Evolutionary conservation across 2,329 filamentous ascomycete species (phyloP).

Genomic region (Torrubiellomyces zombiae): DNA sequence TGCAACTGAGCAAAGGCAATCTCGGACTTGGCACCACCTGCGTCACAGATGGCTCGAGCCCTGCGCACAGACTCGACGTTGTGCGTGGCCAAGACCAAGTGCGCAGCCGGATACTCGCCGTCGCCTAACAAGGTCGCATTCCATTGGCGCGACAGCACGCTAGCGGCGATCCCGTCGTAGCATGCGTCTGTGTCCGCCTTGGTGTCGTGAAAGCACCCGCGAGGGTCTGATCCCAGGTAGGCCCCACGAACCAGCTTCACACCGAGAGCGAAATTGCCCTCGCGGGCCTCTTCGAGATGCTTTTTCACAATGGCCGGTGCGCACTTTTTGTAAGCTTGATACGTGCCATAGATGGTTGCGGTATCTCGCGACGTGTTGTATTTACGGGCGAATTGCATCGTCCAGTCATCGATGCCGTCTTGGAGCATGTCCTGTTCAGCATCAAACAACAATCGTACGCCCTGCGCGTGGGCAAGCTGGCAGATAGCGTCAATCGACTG

Average conservation of each 20-base stretch:
- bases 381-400: constrained; percentile 55
- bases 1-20: constrained; percentile 53
- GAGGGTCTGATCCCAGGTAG: constrained; percentile 53
- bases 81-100: constrained; percentile 65
- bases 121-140: constrained; percentile 17
- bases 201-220: constrained; percentile 53
- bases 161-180: constrained; percentile 56
- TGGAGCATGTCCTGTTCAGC: constrained; percentile 73
- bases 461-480: constrained; percentile 48
- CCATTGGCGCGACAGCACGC: constrained; percentile 43
- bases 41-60: constrained; percentile 34
- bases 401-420: constrained; percentile 67
- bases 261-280: constrained; percentile 49
- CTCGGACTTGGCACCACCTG: constrained; percentile 21
- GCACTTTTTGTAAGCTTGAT: constrained; percentile 60
- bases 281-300: constrained; percentile 42
- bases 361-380: constrained; percentile 51
- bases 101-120: constrained; percentile 36
- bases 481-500: constrained; percentile 61
- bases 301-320: constrained; percentile 36
- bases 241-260: constrained; percentile 64
- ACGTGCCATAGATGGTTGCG: constrained; percentile 65
- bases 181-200: constrained; percentile 53
- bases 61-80: constrained; percentile 55
- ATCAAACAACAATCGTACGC: constrained; percentile 64